These are phyloP conservation scores for Mallotus japonicus DNA, from an alignment of 441 rosid genomes.

Conservation along the genomic window DNA sequence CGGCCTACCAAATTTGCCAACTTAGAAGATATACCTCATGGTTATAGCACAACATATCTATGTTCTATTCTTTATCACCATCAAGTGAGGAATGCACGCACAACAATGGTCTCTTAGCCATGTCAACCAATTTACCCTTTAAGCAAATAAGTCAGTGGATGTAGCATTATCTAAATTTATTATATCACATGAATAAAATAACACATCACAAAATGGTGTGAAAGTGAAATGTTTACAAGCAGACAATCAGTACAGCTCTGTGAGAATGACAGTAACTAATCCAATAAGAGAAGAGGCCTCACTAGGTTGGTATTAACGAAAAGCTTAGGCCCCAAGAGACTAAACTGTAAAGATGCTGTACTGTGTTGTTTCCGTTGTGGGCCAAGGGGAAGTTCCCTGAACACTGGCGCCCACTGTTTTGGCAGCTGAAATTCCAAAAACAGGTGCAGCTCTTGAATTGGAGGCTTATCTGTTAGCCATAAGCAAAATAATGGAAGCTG, in stretches of 20 bases:
- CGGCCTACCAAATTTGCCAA: neutral
- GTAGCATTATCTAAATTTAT: neutral
- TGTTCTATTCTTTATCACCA: neutral
- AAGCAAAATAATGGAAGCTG: constrained; percentile 2
- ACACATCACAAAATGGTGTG: neutral
- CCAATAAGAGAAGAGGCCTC: constrained; percentile 27
- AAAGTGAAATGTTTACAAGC: neutral
- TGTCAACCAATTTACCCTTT: neutral
- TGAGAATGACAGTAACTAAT: neutral
- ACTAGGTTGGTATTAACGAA: constrained; percentile 82
- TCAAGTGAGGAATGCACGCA: neutral
- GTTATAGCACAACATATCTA: neutral
- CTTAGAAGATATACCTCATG: neutral
- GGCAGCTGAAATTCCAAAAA: constrained; percentile 97
- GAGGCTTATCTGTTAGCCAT: constrained; percentile 76
- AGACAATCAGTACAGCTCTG: neutral
- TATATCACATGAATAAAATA: constrained; percentile 1
- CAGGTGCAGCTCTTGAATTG: constrained; percentile 83
- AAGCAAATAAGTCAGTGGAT: neutral
- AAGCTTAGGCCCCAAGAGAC: constrained; percentile 90
- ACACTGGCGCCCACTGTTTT: constrained; percentile 99
- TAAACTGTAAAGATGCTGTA: constrained; percentile 74
- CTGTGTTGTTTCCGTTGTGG: constrained; percentile 74
- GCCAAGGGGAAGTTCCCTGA: constrained; percentile 93
- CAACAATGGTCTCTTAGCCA: neutral